Base-by-base conservation (phyloP, 2,329 filamentous ascomycete species). In the Fusarium mangiferae region DNA sequence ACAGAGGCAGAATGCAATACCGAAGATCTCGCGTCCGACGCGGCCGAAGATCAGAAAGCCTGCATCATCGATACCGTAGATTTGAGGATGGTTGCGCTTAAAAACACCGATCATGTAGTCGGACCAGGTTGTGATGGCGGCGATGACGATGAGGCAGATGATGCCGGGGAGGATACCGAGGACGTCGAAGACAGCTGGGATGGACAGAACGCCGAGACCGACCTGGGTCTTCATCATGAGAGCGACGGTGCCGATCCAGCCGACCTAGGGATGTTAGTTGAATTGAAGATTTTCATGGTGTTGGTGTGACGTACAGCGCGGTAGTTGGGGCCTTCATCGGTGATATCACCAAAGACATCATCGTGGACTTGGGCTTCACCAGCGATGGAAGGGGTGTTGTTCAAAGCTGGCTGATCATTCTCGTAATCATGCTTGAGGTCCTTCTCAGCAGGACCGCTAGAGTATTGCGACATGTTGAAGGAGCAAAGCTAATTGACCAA, bases 31-130 rank as follows among this genome's bases (percentile, higher is more conserved):
- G 7, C 84, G 82, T 1, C 87, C 86, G 7, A 83, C 60, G 3
- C 79, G 82, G 22, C 87, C 87, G 69, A 87, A 86, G 18, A 89
- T 81, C 36, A 88, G 78, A 7, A 69, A 70, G 22, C 86, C 87
- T 2, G 85, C 87, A 69, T 89, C 87, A 58, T 88, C 87, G 64
- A 89, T 87, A 45, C 86, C 83, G 73, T 89, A 89, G 2, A 89
- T 85, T 48, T 86, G 82, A 5, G 83, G 83, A 71, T 89, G 87
- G 26, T 80, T 79, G 28, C 86, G 75, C 76, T 89, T 89, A 79
- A 89, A 89, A 11, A 81, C 78, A 18, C 85, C 86, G 12, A 87
- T 80, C 36, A 87, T 85, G 68, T 85, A 87, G 64, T 83, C 82
- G 9, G 85, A 86, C 86, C 86, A 87, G 0, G 84, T 86, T 0